These are phyloP conservation scores for Backusella mclennaniae DNA, from an alignment of 192 early-diverging fungal species.

Conservation along the genomic window DNA sequence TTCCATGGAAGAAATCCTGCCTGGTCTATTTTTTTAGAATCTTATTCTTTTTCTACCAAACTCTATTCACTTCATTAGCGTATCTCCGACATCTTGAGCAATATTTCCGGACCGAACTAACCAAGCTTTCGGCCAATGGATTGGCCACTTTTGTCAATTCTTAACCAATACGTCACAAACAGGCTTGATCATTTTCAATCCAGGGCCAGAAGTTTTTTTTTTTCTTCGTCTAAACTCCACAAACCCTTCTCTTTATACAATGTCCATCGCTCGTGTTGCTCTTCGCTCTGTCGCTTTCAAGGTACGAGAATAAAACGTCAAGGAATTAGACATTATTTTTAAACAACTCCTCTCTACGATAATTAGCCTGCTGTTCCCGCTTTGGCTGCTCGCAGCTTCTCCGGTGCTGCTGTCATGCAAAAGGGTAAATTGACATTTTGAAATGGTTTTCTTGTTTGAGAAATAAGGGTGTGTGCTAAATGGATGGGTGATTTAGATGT, in stretches of 20 bases:
- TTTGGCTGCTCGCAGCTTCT: conserved; percentile 54
- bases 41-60: no score
- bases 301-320: background rate
- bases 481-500: conserved; percentile 36
- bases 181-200: background rate
- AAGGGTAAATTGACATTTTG: conserved; percentile 38
- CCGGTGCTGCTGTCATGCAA: conserved; percentile 45
- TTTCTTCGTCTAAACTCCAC: background rate
- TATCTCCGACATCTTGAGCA: no score
- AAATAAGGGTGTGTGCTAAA: background rate
- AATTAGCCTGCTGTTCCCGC: conserved; percentile 33
- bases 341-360: background rate
- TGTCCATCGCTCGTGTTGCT: conserved; percentile 22
- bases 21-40: no score
- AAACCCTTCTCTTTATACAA: background rate
- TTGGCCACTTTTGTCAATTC: no score
- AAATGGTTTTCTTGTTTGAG: background rate
- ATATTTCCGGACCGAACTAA: no score
- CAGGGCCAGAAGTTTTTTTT: background rate
- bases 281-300: conserved; percentile 20
- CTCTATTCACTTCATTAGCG: no score
- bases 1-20: no score
- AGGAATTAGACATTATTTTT: background rate
- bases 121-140: no score
- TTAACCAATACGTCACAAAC: background rate